Base-by-base conservation (phyloP, 2,329 filamentous ascomycete species). In the Leptographium wingfieldii region DNA sequence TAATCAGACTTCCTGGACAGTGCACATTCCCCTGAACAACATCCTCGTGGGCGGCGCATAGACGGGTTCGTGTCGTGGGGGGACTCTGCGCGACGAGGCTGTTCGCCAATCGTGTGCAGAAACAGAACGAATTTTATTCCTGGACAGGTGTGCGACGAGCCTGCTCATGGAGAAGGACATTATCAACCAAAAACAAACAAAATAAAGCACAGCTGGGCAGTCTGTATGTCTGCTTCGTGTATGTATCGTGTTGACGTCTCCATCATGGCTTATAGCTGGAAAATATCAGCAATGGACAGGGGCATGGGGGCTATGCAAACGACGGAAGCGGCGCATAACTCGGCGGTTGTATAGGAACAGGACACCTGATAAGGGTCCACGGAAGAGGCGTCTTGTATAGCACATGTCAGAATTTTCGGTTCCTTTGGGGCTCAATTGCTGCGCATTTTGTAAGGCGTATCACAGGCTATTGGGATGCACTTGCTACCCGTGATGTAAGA, bases 1-100 rank as follows among this genome's bases (percentile, higher is more conserved):
- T 38, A 51, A 25, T 9, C 3, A 22, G 22, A 33, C 12, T n/a
- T 43, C 10, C 6, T 6, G 19, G 2, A 16, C 60, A 85, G 81
- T 87, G 65, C 84, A 87, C 71, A 85, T 87, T 56, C 84, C 84
- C 64, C 79, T 87, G 64, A 87, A 87, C 79, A 83, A 86, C 71
- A 82, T 86, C 62, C 78, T 87, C 61, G 84, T 87, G 65, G 83
- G 82, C 62, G 83, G 81, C 71, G 83, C 83, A 70, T 86, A 81
- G 75, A 62, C 5, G 19, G 14, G 19, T 40, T 22, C 9, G n/a
- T 54, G 52, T n/a, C 5, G 31, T 10, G 5, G 29, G 12, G 33
- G 53, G 53, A 19, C 12, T 55, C 10, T 25, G 19, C n/a, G 9
- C 29, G 52, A 31, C 49, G 29, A 29, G 25, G 40, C 40, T 43